Percentiles rank a stretch among this genome's conserved stretches.
Conservation (phyloP, 139 green algal genomes). For the Closterium sp. region DNA sequence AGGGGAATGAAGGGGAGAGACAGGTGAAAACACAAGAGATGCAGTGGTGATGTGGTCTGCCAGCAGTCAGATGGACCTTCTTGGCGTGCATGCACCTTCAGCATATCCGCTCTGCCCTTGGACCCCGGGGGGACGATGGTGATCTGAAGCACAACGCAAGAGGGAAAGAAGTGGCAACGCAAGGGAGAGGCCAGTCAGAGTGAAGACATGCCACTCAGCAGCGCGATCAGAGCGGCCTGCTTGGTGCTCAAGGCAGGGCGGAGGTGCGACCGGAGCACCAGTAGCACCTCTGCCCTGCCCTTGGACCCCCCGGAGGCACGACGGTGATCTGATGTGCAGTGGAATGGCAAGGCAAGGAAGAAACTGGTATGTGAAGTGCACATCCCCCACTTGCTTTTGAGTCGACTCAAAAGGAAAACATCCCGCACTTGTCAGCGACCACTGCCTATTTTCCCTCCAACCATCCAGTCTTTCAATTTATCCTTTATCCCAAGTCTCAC, state of each 20-base stretch:
- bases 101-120: constrained; percentile 63
- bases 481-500: constrained; percentile 6
- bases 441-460: no score
- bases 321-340: constrained; percentile 28
- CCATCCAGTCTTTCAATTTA: no score
- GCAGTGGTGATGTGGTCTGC: no score
- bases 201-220: no score
- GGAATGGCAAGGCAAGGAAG: not conserved
- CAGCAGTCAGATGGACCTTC: constrained; percentile 52
- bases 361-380: not conserved
- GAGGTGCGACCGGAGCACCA: no score
- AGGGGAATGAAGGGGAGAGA: constrained; percentile 63
- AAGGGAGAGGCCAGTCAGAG: constrained; percentile 69
- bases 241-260: no score
- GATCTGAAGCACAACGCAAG: constrained; percentile 4
- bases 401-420: no score
- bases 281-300: constrained; percentile 70
- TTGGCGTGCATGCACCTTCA: constrained; percentile 78
- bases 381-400: constrained; percentile 69
- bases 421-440: constrained; percentile 62
- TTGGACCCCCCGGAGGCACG: not conserved
- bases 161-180: constrained; percentile 57
- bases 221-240: no score
- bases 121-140: constrained; percentile 6
- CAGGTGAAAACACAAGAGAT: constrained; percentile 81